These are phyloP conservation scores for Globisporangium cylindrosporum DNA, from an alignment of 352 stramenopile genomes.

Conservation along the genomic window DNA sequence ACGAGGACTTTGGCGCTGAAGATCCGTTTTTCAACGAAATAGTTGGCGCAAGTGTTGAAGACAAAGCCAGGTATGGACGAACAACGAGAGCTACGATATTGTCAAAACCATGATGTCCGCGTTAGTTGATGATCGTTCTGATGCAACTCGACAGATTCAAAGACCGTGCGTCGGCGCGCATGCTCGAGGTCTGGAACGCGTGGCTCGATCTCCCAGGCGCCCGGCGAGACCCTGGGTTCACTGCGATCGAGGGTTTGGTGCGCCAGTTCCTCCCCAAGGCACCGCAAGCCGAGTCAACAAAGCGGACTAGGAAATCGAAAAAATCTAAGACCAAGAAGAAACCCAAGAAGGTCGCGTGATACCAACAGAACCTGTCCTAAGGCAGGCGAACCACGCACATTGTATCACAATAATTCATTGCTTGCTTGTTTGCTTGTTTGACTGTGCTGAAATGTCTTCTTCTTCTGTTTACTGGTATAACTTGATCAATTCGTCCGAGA, in stretches of 20 bases:
- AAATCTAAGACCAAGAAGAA: constrained; percentile 9
- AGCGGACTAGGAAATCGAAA: constrained; percentile 8
- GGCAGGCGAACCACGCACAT: too few species aligned
- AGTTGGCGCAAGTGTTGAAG: constrained; percentile 35
- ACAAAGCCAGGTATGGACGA: constrained; percentile 35
- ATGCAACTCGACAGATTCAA: constrained; percentile 40
- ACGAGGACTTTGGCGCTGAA: constrained; percentile 35
- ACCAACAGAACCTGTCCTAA: neutral
- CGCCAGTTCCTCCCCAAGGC: constrained; percentile 37
- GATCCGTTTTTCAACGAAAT: constrained; percentile 56
- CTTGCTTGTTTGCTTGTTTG: neutral
- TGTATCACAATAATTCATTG: neutral
- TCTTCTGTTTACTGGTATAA: constrained; percentile 91
- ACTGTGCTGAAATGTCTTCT: too few species aligned
- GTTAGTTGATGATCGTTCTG: too few species aligned
- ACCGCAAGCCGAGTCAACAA: neutral
- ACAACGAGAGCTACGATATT: neutral
- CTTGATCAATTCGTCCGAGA: constrained; percentile 98
- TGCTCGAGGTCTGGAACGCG: constrained; percentile 67
- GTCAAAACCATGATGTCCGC: neutral
- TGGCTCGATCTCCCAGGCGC: constrained; percentile 57
- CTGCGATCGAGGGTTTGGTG: constrained; percentile 50
- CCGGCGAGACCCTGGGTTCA: constrained; percentile 42
- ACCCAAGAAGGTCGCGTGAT: neutral
- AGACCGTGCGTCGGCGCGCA: constrained; percentile 55